Evolutionary conservation across 2,329 filamentous ascomycete species (phyloP).

Genomic region (Alternaria arbusti): DNA sequence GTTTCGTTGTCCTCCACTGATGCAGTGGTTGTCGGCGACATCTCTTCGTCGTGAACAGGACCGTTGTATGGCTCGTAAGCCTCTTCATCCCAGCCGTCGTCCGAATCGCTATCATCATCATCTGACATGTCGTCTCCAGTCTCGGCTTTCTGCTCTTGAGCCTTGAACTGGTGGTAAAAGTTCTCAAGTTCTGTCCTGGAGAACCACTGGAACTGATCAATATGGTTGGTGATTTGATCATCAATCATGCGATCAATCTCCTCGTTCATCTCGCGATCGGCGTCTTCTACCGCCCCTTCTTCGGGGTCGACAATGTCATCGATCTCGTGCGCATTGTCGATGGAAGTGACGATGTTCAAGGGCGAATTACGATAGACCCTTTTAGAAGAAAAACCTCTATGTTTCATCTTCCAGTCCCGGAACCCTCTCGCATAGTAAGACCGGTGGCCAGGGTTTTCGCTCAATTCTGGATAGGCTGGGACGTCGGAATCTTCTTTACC

Average conservation of each 20-base stretch:
- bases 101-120: not conserved
- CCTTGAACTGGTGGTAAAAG: not conserved
- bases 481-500: slow-evolving; percentile 5
- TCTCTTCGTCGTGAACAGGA: not conserved
- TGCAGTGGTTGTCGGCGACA: not conserved
- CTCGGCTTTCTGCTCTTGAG: not conserved
- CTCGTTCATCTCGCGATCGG: not conserved
- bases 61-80: not conserved
- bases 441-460: not conserved
- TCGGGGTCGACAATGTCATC: not conserved
- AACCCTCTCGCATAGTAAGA: slow-evolving; percentile 4
- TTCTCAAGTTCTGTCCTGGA: not conserved
- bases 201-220: not conserved
- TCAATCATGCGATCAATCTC: not conserved
- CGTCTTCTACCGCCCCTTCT: not conserved
- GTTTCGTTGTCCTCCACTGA: not conserved
- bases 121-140: not conserved
- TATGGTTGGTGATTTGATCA: not conserved
- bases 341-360: not conserved
- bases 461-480: slow-evolving; percentile 22
- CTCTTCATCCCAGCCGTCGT: not conserved
- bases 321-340: slow-evolving; percentile 5
- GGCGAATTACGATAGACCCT: slow-evolving; percentile 5
- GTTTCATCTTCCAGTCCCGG: not conserved
- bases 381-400: not conserved